Percentiles rank a stretch among this genome's conserved stretches.
phyloP scores from a whole-genome alignment of 441 rosid genomes.

The Adansonia rubrostipa region DNA sequence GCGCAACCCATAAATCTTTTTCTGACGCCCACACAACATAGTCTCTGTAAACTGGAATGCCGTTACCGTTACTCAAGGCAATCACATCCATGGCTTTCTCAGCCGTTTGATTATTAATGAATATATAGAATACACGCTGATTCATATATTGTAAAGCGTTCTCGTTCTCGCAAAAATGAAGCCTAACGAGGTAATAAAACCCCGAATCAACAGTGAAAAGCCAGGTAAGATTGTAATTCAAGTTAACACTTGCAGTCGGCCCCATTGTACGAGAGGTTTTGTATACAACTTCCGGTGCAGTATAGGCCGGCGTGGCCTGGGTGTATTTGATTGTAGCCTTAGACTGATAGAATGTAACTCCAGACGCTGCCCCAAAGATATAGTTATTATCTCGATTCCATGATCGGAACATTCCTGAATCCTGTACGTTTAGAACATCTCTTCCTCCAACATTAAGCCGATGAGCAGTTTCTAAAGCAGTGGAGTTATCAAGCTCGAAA shows the following conservation, averaged over 20 bases:
- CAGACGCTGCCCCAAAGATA: too few species aligned
- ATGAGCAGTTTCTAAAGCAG: slow-evolving; percentile 15
- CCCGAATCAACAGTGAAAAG: slow-evolving; percentile 21
- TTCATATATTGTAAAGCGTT: neutral
- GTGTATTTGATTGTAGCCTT: neutral
- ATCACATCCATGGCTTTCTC: slow-evolving; percentile 25
- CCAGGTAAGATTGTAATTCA: slow-evolving; percentile 29
- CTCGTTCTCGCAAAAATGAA: slow-evolving; percentile 36
- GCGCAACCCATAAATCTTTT: neutral
- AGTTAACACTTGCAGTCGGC: neutral
- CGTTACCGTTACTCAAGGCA: slow-evolving; percentile 22
- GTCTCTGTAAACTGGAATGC: slow-evolving; percentile 39
- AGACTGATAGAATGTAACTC: too few species aligned
- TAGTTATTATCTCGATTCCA: neutral
- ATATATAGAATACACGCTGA: slow-evolving; percentile 29
- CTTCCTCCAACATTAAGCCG: slow-evolving; percentile 29
- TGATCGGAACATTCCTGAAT: slow-evolving; percentile 26
- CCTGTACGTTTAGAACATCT: neutral
- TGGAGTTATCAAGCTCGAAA: neutral
- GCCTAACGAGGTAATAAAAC: slow-evolving; percentile 30
- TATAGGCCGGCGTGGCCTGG: slow-evolving; percentile 8
- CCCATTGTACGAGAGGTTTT: slow-evolving; percentile 24
- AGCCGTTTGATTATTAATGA: slow-evolving; percentile 36
- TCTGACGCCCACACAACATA: slow-evolving; percentile 10
- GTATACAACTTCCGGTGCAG: slow-evolving; percentile 28